Conservation (phyloP, 2,329 filamentous ascomycete species). For the Sporothrix protearum region DNA sequence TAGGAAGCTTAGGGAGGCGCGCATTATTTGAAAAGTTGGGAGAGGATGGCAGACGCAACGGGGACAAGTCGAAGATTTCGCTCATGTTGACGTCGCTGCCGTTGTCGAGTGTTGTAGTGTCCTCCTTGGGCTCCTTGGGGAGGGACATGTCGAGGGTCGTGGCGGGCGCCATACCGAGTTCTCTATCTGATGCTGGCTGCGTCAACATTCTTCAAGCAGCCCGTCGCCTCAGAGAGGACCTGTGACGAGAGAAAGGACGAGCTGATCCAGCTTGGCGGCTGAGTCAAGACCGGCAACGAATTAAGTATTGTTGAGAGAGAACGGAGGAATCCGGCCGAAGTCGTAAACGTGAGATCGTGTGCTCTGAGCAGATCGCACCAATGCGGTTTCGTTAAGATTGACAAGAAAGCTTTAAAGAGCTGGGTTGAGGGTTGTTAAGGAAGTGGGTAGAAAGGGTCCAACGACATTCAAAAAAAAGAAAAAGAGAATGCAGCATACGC, state of each 20-base stretch:
- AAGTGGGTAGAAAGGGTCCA: slow-evolving; percentile 1
- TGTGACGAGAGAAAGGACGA: neutral
- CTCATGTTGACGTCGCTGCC: slow-evolving; percentile 26
- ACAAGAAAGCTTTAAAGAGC: neutral
- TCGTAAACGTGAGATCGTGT: neutral
- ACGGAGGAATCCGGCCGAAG: neutral
- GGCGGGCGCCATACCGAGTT: neutral
- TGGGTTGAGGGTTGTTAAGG: slow-evolving; percentile 9
- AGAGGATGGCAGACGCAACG: slow-evolving; percentile 34
- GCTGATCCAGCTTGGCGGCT: neutral
- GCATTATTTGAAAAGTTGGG: slow-evolving; percentile 35
- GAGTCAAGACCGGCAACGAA: neutral
- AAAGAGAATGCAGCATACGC: neutral
- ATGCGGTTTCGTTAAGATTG: neutral
- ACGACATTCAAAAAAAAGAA: neutral
- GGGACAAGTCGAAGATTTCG: slow-evolving; percentile 34
- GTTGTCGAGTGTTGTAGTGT: neutral
- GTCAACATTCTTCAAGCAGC: neutral
- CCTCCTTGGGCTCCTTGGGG: neutral
- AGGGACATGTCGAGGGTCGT: neutral
- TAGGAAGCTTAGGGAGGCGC: slow-evolving; percentile 34
- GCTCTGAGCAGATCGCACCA: neutral
- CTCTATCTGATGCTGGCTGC: neutral
- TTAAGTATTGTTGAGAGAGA: neutral
- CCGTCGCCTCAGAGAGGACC: neutral